Base-by-base conservation (phyloP, 257 asterid species). In the Scutellaria baicalensis region DNA sequence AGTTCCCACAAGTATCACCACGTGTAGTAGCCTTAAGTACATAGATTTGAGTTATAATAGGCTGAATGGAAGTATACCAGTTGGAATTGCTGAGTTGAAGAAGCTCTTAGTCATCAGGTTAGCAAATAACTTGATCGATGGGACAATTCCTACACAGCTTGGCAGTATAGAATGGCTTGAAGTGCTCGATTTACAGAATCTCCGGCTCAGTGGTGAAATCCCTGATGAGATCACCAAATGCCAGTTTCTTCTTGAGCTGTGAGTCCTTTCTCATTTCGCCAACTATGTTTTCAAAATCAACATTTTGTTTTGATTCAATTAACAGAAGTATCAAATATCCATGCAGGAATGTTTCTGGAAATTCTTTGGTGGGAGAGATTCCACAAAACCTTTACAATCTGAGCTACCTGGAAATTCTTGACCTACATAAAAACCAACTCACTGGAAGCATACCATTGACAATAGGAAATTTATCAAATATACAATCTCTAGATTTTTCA, bases 241-340 rank as follows among this genome's bases (percentile, higher is more conserved):
- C 93, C 77, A 80, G 80, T 84, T 79, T 82, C 99, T 94, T 70
- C 96, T 83, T 66, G 90, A 83, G 79, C 86, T 92, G 97, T 89
- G 87, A 91, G 96, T 85, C 58, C 63, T 73, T 40, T 7, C 57
- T 21, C 67, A 23, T 60, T 16, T 17, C 60, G 17, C 58, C 44
- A 13, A 17, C 47, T 10, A 27, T 67, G 14, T 59, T 14, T 68
- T 31, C 14, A 4, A 10, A 14, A 60, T 27, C 4, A 55, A 3
- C 0, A 58, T 77, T 74, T 57, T 36, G 48, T 49, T 65, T 16
- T 48, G 17, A 21, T 57, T 70, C 43, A 40, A 69, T 40, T 72
- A 21, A 77, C 60, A 9, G 14, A 71, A 21, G 42, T 49, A 1
- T 45, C 27, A 20, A 43, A 52, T 71, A 38, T 61, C 60, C 20